Conservation (phyloP, 768 basidiomycete genomes). For the Mycena vulgaris region DNA sequence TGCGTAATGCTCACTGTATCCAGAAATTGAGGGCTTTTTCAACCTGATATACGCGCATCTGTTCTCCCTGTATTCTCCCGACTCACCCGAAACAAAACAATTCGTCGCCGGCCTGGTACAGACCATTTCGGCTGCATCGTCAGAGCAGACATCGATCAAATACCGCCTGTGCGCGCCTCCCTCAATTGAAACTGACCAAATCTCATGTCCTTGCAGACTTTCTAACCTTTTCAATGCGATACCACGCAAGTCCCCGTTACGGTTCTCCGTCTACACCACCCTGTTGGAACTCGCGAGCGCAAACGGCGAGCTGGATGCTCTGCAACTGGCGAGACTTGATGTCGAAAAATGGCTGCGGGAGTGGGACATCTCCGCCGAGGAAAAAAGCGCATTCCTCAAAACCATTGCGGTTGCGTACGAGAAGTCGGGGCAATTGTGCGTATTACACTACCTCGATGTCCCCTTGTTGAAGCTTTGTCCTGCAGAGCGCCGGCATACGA, state of each 20-base stretch:
- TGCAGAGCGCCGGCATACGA: slow-evolving; percentile 74
- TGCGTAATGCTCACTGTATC: slow-evolving; percentile 15
- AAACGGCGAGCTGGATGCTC: slow-evolving; percentile 73
- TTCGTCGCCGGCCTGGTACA: slow-evolving; percentile 66
- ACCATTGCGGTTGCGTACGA: slow-evolving; percentile 71
- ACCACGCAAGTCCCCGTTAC: slow-evolving; percentile 75
- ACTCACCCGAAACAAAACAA: slow-evolving; percentile 69
- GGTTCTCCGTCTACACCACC: slow-evolving; percentile 72
- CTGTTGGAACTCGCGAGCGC: slow-evolving; percentile 72
- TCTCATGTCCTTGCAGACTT: slow-evolving; percentile 60
- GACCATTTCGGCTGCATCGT: slow-evolving; percentile 68
- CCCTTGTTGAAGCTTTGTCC: slow-evolving; percentile 4
- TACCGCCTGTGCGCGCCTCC: slow-evolving; percentile 77
- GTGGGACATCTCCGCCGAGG: slow-evolving; percentile 76
- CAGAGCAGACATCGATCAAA: slow-evolving; percentile 71
- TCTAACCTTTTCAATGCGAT: slow-evolving; percentile 88
- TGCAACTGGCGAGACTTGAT: slow-evolving; percentile 71
- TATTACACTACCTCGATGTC: slow-evolving; percentile 28
- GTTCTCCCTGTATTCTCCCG: slow-evolving; percentile 69
- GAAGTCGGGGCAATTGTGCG: slow-evolving; percentile 74
- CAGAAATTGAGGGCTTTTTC: slow-evolving; percentile 92
- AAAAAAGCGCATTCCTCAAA: slow-evolving; percentile 78
- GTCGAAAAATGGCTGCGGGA: slow-evolving; percentile 86
- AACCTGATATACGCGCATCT: slow-evolving; percentile 86
- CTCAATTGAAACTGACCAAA: slow-evolving; percentile 28